A percentile compares a stretch with the other conserved stretches of the same genome.
phyloP scores from a whole-genome alignment of 208 protist species.

The Trichomonas vaginalis region DNA sequence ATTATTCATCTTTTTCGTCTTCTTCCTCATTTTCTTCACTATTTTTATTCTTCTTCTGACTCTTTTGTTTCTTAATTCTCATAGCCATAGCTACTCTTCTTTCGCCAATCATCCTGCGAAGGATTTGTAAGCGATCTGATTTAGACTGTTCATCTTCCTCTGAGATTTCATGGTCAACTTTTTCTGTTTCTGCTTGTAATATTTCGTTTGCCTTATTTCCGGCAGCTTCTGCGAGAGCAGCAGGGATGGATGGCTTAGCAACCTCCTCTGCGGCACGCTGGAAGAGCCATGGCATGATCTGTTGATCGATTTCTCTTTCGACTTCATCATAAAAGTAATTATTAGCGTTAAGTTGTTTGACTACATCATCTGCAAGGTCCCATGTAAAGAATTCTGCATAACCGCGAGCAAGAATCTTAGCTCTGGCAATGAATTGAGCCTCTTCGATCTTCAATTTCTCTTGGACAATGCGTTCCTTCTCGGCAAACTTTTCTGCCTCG shows the following conservation, averaged over 20 bases:
- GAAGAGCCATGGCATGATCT: neutral
- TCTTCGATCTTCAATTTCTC: neutral
- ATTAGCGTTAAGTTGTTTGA: neutral
- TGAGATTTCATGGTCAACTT: neutral
- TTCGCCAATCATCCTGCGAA: neutral
- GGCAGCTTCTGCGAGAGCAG: neutral
- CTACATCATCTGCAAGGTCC: neutral
- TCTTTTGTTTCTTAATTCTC: neutral
- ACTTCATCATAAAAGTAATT: conserved; percentile 2
- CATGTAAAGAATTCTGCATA: neutral
- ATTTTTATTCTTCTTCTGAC: neutral
- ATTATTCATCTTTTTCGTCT: neutral
- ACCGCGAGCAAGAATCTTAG: neutral
- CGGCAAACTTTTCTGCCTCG: neutral
- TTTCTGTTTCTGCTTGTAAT: neutral
- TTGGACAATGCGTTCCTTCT: neutral
- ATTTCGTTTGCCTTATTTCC: neutral
- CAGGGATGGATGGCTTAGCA: neutral
- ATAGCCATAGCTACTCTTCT: neutral
- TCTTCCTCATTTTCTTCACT: neutral
- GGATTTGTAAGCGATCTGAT: neutral
- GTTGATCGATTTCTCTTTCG: neutral
- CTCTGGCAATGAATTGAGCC: neutral
- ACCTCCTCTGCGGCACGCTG: neutral
- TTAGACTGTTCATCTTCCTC: neutral